phyloP scores from a whole-genome alignment of 768 basidiomycete species.

The Lentinula raphanica region DNA sequence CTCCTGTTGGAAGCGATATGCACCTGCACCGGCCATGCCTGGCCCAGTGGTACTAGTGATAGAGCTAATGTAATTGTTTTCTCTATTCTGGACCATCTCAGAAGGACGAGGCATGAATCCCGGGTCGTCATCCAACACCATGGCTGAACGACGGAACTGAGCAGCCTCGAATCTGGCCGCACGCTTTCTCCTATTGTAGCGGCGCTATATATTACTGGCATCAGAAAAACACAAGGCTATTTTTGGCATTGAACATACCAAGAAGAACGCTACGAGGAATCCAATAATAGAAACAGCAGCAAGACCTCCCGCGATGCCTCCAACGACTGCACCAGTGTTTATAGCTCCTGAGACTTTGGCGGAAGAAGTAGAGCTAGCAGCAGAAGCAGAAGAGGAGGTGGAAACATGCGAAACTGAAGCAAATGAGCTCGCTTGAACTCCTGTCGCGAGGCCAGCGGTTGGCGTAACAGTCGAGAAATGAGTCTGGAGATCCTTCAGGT shows the following conservation, averaged over 20 bases:
- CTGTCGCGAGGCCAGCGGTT: not conserved
- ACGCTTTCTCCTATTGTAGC: not conserved
- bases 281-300: not conserved
- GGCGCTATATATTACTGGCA: not conserved
- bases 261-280: not conserved
- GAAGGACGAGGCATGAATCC: not conserved
- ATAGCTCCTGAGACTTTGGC: not conserved
- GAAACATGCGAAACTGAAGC: not conserved
- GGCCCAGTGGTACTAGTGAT: not conserved
- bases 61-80: conserved; percentile 2
- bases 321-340: conserved; percentile 6
- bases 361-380: not conserved
- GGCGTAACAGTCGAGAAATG: conserved; percentile 1
- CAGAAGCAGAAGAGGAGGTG: not conserved
- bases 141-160: conserved; percentile 7
- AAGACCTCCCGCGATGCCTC: conserved; percentile 4
- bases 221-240: too few species aligned
- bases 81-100: conserved; percentile 4
- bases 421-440: not conserved
- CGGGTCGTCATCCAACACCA: conserved; percentile 3
- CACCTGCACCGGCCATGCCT: conserved; percentile 7
- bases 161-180: conserved; percentile 1
- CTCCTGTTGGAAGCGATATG: conserved; percentile 3
- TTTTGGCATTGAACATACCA: not conserved
- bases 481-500: not conserved